Percentiles rank a stretch among this genome's conserved stretches.
phyloP scores from a whole-genome alignment of 345 rosid genomes.

The Laguncularia racemosa region DNA sequence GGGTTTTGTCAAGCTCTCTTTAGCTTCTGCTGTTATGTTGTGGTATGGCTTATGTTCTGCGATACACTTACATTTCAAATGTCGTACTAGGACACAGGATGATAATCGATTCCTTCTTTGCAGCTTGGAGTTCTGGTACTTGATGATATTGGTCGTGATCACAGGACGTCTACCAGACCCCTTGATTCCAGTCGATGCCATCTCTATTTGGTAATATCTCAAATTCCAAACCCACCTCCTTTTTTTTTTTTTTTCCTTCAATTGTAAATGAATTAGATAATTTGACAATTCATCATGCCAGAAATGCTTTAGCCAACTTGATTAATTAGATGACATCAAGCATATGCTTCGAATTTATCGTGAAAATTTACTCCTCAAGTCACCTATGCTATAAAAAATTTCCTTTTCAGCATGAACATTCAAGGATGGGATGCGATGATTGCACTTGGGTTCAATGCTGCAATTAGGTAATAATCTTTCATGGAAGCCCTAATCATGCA shows the following conservation, averaged over 20 bases:
- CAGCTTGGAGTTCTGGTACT: conserved; percentile 97
- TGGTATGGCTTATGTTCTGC: conserved; percentile 33
- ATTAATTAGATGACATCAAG: too few species aligned
- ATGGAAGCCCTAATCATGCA: not conserved
- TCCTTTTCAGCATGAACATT: conserved; percentile 66
- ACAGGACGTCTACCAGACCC: conserved; percentile 77
- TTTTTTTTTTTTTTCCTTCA: too few species aligned
- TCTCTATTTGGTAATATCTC: conserved; percentile 65
- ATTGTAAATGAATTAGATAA: not conserved
- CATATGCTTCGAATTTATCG: too few species aligned
- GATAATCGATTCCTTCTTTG: conserved; percentile 6
- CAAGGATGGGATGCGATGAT: conserved; percentile 93
- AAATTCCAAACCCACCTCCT: too few species aligned
- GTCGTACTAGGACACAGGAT: not conserved
- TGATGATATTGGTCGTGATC: conserved; percentile 67
- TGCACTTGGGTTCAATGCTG: conserved; percentile 86
- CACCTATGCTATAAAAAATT: too few species aligned
- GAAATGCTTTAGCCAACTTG: too few species aligned
- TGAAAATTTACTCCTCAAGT: too few species aligned
- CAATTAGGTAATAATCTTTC: conserved; percentile 52
- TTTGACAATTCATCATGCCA: too few species aligned
- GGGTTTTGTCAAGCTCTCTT: conserved; percentile 77
- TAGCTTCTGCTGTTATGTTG: conserved; percentile 89
- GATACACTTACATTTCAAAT: not conserved
- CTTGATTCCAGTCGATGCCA: conserved; percentile 78